Conservation (phyloP, 2,329 filamentous ascomycete species). For the Madurella fahalii region DNA sequence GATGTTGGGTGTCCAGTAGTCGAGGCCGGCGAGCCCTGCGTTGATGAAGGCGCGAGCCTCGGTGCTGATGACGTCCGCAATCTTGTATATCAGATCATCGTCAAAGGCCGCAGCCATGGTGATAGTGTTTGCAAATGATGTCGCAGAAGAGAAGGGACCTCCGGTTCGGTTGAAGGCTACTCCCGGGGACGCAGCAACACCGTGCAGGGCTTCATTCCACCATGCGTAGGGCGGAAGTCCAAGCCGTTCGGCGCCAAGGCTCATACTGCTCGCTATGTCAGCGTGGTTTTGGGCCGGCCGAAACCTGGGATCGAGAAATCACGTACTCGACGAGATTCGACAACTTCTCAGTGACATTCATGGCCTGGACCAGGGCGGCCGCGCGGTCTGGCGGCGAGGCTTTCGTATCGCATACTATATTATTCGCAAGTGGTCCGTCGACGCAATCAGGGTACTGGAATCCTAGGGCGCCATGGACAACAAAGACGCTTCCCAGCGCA, state of each 20-base stretch:
- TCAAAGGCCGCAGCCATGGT: slow-evolving; percentile 60
- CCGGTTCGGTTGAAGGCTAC: slow-evolving; percentile 48
- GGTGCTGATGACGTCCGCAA: slow-evolving; percentile 53
- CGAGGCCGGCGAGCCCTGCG: slow-evolving; percentile 48
- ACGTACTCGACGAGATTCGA: slow-evolving; percentile 24
- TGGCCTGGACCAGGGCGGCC: slow-evolving; percentile 20
- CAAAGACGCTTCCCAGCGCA: not conserved
- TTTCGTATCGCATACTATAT: slow-evolving; percentile 19
- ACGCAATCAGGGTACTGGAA: slow-evolving; percentile 24
- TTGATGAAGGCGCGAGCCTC: slow-evolving; percentile 65
- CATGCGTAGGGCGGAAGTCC: slow-evolving; percentile 54
- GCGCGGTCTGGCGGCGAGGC: slow-evolving; percentile 21
- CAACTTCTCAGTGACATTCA: slow-evolving; percentile 25
- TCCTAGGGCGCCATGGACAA: slow-evolving; percentile 2
- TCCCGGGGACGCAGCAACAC: slow-evolving; percentile 48
- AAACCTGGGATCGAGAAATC: not conserved
- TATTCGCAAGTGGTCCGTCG: slow-evolving; percentile 20
- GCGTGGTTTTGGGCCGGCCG: not conserved
- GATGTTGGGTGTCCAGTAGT: slow-evolving; percentile 65
- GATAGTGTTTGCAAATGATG: slow-evolving; percentile 63
- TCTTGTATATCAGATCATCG: slow-evolving; percentile 53
- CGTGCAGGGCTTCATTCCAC: slow-evolving; percentile 57
- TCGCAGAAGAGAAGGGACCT: slow-evolving; percentile 55
- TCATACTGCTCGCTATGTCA: slow-evolving; percentile 20
- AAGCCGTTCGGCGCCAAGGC: slow-evolving; percentile 47